Evolutionary conservation across 1,284 basidiomycete genomes (phyloP), one percentile per base, ranked within the genome.

Genomic region (Chiua sp.): DNA sequence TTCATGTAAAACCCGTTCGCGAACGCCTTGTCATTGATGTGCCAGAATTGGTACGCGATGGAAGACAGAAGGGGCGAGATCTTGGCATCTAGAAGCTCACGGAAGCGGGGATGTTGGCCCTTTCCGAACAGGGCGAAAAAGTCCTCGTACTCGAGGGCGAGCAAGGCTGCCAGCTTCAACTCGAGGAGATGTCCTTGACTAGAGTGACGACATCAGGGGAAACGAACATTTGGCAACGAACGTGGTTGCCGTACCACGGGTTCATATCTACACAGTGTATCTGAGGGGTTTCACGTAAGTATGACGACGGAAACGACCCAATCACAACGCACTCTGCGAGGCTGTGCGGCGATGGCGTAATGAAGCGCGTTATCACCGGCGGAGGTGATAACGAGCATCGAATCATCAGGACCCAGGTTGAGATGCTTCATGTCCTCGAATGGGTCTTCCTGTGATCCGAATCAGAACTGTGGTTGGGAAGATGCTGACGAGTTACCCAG

Each of bases 311-410:
- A 35, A 47, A 23, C 18, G 37, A 10, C 3, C 35, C 15, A 0
- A 53, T 46, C 33, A 56, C 30, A 22, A 67, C 77, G 56, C 61
- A 82, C 82, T 55, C 80, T 75, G 57, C 81, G 78, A 11, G 90
- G 89, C 54, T 82, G 75, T 7, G 86, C 88, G 2, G 82, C 82
- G 52, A 91, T 86, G 7, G 91, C 91, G 67, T 94, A 94, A 74
- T 94, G 92, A 47, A 94, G 78, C 3, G 90, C 90, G 69, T 94
- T 94, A 74, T 93, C 92, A 1, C 92, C 92, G 0, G 91, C 92
- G 56, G 86, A 89, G 3, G 92, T 93, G 68, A 93, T 92, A 26
- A 88, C 87, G 4, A 94, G 80, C 65, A 94, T 83, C 16, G 87
- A 84, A 75, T 93, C 91, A 11, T 88, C 80, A 44, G 78, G 75